Evolutionary conservation across 805 yeast species (phyloP), one percentile per base, ranked within the genome.

Genomic region (Zygoascus bituminiphila): DNA sequence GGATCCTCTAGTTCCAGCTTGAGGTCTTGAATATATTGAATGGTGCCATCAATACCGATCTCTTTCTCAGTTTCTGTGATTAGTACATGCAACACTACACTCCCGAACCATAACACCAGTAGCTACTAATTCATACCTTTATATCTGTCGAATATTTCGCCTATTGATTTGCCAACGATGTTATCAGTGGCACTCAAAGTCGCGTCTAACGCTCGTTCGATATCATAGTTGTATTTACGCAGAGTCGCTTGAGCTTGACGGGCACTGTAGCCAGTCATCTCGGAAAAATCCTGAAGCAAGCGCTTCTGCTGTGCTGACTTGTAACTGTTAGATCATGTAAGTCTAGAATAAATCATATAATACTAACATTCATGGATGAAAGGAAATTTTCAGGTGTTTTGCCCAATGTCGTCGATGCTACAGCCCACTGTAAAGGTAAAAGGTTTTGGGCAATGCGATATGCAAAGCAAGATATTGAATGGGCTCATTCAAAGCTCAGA

Each of bases 21-120:
- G 42, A 91, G 65, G 56, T 82, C 95, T 14, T 71, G 72, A 20
- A 91, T 67, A 57, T 81, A 86, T 36, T 60, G 55, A 8, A 89
- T 62, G 0, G 96, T 83, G 0, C 96, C 96, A 50, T 87, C 93
- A 8, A 85, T 71, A 22, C 81, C 91, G 35, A 88, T 85, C 10
- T 67, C 62, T 1, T 61, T 64, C 12, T 60, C 61, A 10, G 59
- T 53, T 3, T 57, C 52, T 51, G n/a, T 21, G 35, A 15, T n/a
- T n/a, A n/a, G n/a, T n/a, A n/a, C n/a, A n/a, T n/a, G n/a, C n/a
- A n/a, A n/a, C n/a, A n/a, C n/a, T n/a, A n/a, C n/a, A n/a, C n/a
- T n/a, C n/a, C n/a, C n/a, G n/a, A 3, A 7, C n/a, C n/a, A n/a
- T n/a, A n/a, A n/a, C n/a, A n/a, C n/a, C n/a, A n/a, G n/a, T n/a